Base-by-base conservation (phyloP, 345 rosid species). In the Tarenaya hassleriana region DNA sequence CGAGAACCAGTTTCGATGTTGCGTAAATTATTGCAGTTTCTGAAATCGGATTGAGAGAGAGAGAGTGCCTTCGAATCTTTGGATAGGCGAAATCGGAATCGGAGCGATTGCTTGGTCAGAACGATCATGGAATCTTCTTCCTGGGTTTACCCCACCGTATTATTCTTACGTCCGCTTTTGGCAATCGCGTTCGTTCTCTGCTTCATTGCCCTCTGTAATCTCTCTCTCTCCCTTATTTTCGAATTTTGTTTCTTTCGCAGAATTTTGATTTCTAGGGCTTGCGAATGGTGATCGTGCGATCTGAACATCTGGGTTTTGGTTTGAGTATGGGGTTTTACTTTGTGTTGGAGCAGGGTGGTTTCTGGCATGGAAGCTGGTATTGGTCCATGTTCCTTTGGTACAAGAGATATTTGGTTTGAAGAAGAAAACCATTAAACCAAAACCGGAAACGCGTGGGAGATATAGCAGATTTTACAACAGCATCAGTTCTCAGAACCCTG, bases 351-450 rank as follows among this genome's bases (percentile, higher is more conserved):
- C 61, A 87, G 98, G 98, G 32, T 91, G 95, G 98, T 50, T 59
- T 55, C 56, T 87, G 72, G 95, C 96, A 14, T 91, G 96, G 95
- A 87, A 87, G 76, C 69, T 87, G 11, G 81, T 87, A 47, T 73
- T 91, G 63, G 86, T 79, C 34, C 95, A 91, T 49, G 96, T 82
- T 16, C 96, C 95, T 54, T 41, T 84, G 41, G 84, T 84, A 17
- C 94, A 87, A 69, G 98, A 91, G 67, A 75, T 87, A 24, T 87
- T 82, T 47, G 95, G 94, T 12, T 69, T 84, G 62, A 71, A 68
- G 48, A 77, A 84, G 70, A 82, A 81, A 45, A 52, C 65, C 13
- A 8, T 67, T 37, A 75, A 58, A 54, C 76, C 84, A 0, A 87
- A 84, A 65, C 92, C 82, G 0, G 64, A 57, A 11, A 63, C 71